Conservation (phyloP, 2,329 filamentous ascomycete species). For the Trichophyton rubrum region DNA sequence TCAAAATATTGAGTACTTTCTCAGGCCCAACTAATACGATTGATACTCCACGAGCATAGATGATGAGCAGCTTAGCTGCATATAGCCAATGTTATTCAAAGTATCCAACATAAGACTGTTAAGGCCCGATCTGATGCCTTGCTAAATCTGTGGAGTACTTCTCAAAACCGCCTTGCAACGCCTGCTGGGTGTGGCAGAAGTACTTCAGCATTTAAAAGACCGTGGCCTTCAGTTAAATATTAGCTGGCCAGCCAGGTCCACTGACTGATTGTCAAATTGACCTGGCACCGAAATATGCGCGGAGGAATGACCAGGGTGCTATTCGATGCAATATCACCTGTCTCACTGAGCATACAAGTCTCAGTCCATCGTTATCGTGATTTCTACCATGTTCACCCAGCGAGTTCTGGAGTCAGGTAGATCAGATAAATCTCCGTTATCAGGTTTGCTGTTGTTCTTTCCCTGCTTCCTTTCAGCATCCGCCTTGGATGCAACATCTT, state of each 20-base stretch:
- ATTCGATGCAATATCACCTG: not conserved
- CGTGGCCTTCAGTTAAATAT: too few relatives aligned
- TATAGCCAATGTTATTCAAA: too few relatives aligned
- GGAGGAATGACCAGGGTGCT: not conserved
- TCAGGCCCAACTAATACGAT: too few relatives aligned
- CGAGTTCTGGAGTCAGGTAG: constrained; percentile 34
- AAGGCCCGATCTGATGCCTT: too few relatives aligned
- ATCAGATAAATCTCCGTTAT: constrained; percentile 21
- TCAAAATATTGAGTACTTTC: not conserved
- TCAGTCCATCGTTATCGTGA: constrained; percentile 33
- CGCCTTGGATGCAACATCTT: constrained; percentile 5
- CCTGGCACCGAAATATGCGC: not conserved
- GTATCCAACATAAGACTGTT: too few relatives aligned
- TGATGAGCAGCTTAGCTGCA: too few relatives aligned
- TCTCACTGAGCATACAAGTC: not conserved
- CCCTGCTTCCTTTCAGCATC: constrained; percentile 17
- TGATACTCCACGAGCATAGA: too few relatives aligned
- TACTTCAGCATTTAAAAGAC: not conserved
- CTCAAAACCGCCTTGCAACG: too few relatives aligned
- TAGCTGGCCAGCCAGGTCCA: not conserved
- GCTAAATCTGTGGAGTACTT: too few relatives aligned
- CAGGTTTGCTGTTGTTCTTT: constrained; percentile 18
- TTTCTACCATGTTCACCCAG: constrained; percentile 37
- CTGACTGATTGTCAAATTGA: not conserved
- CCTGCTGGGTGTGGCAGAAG: not conserved